These are phyloP conservation scores for Mucor velutinosus DNA, from an alignment of 371 early-diverging fungal species.

Conservation along the genomic window DNA sequence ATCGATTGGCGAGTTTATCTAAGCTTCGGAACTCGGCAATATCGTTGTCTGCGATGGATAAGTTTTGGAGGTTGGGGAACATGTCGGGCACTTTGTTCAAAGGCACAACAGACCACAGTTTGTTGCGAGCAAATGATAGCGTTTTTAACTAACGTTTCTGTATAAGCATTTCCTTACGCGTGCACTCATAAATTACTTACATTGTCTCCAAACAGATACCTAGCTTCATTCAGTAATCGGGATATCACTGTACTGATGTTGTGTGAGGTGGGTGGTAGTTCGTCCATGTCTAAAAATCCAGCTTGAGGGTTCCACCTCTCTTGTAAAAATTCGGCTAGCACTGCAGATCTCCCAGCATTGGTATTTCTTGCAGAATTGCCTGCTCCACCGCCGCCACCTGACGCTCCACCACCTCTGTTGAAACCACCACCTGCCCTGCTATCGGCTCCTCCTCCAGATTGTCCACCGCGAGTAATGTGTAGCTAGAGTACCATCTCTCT, in stretches of 20 bases:
- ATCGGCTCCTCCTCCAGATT: neutral
- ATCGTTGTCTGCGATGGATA: slow-evolving; percentile 62
- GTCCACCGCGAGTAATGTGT: neutral
- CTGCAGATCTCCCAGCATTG: slow-evolving; percentile 14
- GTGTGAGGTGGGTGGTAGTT: slow-evolving; percentile 40
- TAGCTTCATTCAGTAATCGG: slow-evolving; percentile 53
- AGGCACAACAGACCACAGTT: slow-evolving; percentile 45
- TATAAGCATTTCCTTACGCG: neutral
- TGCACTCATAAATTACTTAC: too few relatives aligned
- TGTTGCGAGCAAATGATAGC: slow-evolving; percentile 57
- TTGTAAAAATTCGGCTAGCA: slow-evolving; percentile 40
- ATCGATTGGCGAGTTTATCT: slow-evolving; percentile 43
- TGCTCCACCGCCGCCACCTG: neutral
- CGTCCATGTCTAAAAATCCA: slow-evolving; percentile 56
- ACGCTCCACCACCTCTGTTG: neutral
- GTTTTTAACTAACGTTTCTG: slow-evolving; percentile 44
- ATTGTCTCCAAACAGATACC: slow-evolving; percentile 50
- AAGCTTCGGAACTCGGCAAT: slow-evolving; percentile 52
- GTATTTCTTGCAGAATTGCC: neutral
- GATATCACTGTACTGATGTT: slow-evolving; percentile 39
- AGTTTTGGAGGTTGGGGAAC: slow-evolving; percentile 56
- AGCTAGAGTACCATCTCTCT: neutral
- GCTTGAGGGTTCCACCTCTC: slow-evolving; percentile 50
- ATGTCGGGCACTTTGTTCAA: slow-evolving; percentile 41
- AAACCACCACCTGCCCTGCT: neutral